A percentile compares a stretch with the other conserved stretches of the same genome.
Evolutionary conservation across 768 basidiomycete genomes (phyloP).

Genomic region (Daedaleopsis nitida): DNA sequence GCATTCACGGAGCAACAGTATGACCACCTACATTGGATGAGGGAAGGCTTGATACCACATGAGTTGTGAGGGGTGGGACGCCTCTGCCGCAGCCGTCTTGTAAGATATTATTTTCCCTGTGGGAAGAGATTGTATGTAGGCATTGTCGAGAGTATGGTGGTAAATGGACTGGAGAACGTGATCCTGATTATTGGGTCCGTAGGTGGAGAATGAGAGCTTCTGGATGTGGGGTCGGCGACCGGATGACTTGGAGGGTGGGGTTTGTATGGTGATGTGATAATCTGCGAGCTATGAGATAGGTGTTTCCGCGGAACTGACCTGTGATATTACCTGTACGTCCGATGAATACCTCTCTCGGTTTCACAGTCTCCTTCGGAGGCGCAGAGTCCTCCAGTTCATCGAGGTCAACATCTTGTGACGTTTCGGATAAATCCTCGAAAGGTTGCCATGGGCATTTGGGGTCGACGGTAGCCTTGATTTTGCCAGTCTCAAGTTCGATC

Average conservation of each 20-base stretch:
- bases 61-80: slow-evolving; percentile 36
- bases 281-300: slow-evolving; percentile 50
- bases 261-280: slow-evolving; percentile 86
- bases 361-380: slow-evolving; percentile 31
- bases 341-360: slow-evolving; percentile 54
- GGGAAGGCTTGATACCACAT: slow-evolving; percentile 64
- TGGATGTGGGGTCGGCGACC: slow-evolving; percentile 56
- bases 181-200: slow-evolving; percentile 92
- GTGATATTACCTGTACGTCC: slow-evolving; percentile 56
- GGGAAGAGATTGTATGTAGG: slow-evolving; percentile 80
- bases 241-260: slow-evolving; percentile 45
- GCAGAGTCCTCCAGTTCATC: slow-evolving; percentile 61
- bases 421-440: slow-evolving; percentile 52
- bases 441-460: slow-evolving; percentile 81
- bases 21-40: slow-evolving; percentile 62
- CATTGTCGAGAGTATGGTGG: slow-evolving; percentile 72
- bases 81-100: slow-evolving; percentile 41
- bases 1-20: not conserved
- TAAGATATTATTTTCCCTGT: slow-evolving; percentile 81
- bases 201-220: slow-evolving; percentile 86
- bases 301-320: no score
- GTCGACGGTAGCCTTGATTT: slow-evolving; percentile 72
- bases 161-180: slow-evolving; percentile 72
- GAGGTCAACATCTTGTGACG: slow-evolving; percentile 42
- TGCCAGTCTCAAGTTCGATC: slow-evolving; percentile 78